Conservation (phyloP, 257 asterid species). For the Scutellaria galericulata region DNA sequence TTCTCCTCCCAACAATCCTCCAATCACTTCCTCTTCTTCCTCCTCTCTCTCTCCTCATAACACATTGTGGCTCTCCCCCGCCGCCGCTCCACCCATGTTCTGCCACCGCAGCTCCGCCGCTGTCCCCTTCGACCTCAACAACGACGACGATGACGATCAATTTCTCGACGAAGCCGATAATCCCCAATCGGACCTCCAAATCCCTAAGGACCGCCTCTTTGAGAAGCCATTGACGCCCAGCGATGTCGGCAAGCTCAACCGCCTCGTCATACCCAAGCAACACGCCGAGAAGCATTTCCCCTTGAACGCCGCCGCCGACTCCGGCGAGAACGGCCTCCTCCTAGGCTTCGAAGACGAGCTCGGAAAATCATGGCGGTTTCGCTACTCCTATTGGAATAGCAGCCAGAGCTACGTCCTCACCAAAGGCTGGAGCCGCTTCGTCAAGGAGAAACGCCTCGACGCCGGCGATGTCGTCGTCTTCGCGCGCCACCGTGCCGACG, state of each 20-base stretch:
- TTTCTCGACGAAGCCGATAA: background rate
- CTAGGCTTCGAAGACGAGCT: slow-evolving; percentile 79
- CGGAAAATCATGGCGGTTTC: slow-evolving; percentile 80
- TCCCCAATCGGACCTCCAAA: background rate
- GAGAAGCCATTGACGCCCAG: slow-evolving; percentile 94
- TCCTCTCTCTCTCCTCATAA: background rate
- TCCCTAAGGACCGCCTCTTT: slow-evolving; percentile 61
- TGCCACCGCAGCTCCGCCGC: slow-evolving; percentile 21
- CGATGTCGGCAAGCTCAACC: slow-evolving; percentile 94
- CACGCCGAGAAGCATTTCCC: slow-evolving; percentile 94
- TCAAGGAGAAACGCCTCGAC: slow-evolving; percentile 81
- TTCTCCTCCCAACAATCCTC: slow-evolving; percentile 3
- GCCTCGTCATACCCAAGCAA: slow-evolving; percentile 92
- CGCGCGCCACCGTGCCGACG: slow-evolving; percentile 61
- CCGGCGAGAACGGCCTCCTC: slow-evolving; percentile 66
- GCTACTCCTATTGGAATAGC: slow-evolving; percentile 95
- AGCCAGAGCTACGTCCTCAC: slow-evolving; percentile 96
- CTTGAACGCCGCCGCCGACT: slow-evolving; percentile 48
- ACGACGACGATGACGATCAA: slow-evolving; percentile 49
- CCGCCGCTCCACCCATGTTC: background rate
- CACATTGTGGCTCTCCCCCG: background rate
- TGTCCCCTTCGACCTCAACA: slow-evolving; percentile 62
- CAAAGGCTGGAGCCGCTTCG: slow-evolving; percentile 96
- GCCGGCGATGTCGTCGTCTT: slow-evolving; percentile 85
- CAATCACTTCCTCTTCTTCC: slow-evolving; percentile 3